Evolutionary conservation across 257 asterid species (phyloP).

Genomic region (Asclepias syriaca): DNA sequence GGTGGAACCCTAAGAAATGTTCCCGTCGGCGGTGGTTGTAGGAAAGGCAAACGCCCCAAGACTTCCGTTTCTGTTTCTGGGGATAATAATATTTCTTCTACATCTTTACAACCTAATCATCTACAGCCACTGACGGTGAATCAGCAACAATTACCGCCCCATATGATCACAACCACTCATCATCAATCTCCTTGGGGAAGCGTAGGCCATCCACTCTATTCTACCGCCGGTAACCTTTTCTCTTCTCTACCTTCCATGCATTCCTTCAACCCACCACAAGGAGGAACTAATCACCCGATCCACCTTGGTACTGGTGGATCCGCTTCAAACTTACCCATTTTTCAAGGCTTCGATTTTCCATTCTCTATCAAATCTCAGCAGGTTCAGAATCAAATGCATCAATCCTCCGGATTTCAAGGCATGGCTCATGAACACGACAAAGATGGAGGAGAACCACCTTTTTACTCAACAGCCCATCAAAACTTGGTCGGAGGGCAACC

Average conservation of each 20-base stretch:
- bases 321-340: neutral
- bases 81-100: conserved; percentile 21
- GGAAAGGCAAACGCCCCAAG: conserved; percentile 22
- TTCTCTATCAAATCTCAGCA: conserved; percentile 5
- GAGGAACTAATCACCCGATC: conserved; percentile 15
- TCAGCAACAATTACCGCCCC: neutral
- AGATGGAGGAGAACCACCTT: conserved; percentile 4
- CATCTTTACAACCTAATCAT: conserved; percentile 7
- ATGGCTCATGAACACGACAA: conserved; percentile 3
- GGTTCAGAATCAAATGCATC: conserved; percentile 10
- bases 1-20: conserved; percentile 38
- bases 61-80: conserved; percentile 1
- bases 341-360: conserved; percentile 13
- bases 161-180: neutral
- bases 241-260: conserved; percentile 22
- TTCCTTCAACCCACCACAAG: conserved; percentile 15
- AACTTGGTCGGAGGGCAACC: conserved; percentile 8
- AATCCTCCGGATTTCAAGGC: conserved; percentile 10
- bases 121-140: neutral
- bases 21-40: conserved; percentile 34
- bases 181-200: neutral
- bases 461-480: conserved; percentile 20
- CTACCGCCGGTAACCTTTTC: conserved; percentile 15
- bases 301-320: conserved; percentile 11
- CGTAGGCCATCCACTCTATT: conserved; percentile 9